phyloP scores from a whole-genome alignment of 352 stramenopile species.

The Salisapilia sapeloensis region DNA sequence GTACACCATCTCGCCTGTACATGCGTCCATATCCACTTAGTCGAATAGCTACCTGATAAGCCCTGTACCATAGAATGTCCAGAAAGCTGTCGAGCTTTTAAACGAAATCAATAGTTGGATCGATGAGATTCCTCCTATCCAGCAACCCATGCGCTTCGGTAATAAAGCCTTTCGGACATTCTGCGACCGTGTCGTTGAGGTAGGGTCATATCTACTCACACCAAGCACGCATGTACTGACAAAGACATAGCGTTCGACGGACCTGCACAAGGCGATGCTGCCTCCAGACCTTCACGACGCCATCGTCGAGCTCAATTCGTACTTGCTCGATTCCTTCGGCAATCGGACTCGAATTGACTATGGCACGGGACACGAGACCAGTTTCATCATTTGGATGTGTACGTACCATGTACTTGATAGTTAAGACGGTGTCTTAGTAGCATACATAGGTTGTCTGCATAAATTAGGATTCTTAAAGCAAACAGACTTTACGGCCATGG shows the following conservation, averaged over 20 bases:
- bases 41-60: too few species aligned
- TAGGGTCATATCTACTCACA: slow-evolving; percentile 3
- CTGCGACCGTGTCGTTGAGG: slow-evolving; percentile 65
- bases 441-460: slow-evolving; percentile 46
- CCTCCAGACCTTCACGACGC: slow-evolving; percentile 33
- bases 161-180: slow-evolving; percentile 90
- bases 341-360: slow-evolving; percentile 96
- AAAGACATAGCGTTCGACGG: slow-evolving; percentile 16
- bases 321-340: slow-evolving; percentile 94
- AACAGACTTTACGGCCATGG: slow-evolving; percentile 65
- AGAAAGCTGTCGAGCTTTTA: slow-evolving; percentile 41
- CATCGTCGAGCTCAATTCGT: slow-evolving; percentile 86
- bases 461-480: slow-evolving; percentile 85
- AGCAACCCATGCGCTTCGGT: slow-evolving; percentile 90
- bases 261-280: slow-evolving; percentile 43
- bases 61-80: slow-evolving; percentile 38
- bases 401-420: slow-evolving; percentile 10
- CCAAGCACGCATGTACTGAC: neutral
- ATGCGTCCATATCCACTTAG: neutral
- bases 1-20: slow-evolving; percentile 43
- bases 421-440: slow-evolving; percentile 2
- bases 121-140: slow-evolving; percentile 82
- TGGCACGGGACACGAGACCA: slow-evolving; percentile 96
- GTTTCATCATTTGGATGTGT: slow-evolving; percentile 92
- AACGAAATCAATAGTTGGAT: slow-evolving; percentile 71